Conservation (phyloP, 2,329 filamentous ascomycete species). For the Colletotrichum cereale region DNA sequence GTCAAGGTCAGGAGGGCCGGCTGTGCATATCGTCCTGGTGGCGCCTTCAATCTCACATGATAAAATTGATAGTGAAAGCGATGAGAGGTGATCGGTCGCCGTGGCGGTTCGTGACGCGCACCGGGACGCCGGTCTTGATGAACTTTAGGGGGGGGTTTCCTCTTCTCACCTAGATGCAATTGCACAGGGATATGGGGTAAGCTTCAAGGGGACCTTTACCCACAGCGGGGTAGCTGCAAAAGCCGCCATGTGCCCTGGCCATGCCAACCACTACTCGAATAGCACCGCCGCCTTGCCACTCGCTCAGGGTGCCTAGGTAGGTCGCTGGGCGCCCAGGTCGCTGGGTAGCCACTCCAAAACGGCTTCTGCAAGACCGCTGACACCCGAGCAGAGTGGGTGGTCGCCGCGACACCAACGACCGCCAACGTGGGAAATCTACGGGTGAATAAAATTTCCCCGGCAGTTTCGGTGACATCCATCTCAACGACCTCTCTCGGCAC, state of each 20-base stretch:
- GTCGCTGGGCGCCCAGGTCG: slow-evolving; percentile 14
- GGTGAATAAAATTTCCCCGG: slow-evolving; percentile 29
- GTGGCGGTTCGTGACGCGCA: background rate
- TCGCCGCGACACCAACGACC: slow-evolving; percentile 1
- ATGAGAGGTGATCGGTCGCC: background rate
- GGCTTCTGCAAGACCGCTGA: slow-evolving; percentile 21
- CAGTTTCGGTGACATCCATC: slow-evolving; percentile 16
- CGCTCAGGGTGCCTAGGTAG: slow-evolving; percentile 13
- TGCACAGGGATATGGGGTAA: background rate
- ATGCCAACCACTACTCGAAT: background rate
- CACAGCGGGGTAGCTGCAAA: slow-evolving; percentile 19
- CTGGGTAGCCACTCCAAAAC: slow-evolving; percentile 17
- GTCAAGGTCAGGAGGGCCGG: background rate
- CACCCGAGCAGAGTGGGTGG: background rate
- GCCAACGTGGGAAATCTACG: slow-evolving; percentile 7
- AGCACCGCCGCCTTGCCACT: background rate
- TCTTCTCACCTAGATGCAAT: background rate
- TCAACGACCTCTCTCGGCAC: slow-evolving; percentile 13
- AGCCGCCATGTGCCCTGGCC: slow-evolving; percentile 4
- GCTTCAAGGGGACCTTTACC: background rate
- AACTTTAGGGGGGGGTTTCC: background rate
- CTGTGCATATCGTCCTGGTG: slow-evolving; percentile 4
- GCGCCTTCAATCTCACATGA: slow-evolving; percentile 8
- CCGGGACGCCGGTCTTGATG: background rate
- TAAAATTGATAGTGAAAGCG: background rate